A percentile compares a stretch with the other conserved stretches of the same genome.
phyloP scores from a whole-genome alignment of 352 stramenopile species.

The Globisporangium middletonii region DNA sequence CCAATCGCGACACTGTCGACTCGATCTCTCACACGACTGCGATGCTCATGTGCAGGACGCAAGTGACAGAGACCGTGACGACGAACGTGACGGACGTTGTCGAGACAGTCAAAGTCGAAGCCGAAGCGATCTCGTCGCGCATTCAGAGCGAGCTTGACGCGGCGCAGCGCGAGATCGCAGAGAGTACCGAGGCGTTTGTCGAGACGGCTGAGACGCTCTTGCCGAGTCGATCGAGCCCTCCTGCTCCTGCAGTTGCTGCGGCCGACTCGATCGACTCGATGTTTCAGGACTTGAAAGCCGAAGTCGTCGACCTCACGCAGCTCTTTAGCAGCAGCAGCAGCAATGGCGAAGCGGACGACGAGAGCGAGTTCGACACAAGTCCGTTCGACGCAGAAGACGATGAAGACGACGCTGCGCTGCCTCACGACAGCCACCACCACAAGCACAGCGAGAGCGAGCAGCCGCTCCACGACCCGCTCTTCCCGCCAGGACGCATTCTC shows the following conservation, averaged over 20 bases:
- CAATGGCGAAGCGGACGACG: background rate
- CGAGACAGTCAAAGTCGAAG: slow-evolving; percentile 51
- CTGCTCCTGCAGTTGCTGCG: background rate
- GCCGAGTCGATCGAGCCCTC: background rate
- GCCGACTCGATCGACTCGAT: slow-evolving; percentile 11
- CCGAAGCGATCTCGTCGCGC: slow-evolving; percentile 30
- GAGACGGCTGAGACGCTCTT: slow-evolving; percentile 6
- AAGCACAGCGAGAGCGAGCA: slow-evolving; percentile 1
- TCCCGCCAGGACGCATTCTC: slow-evolving; percentile 64
- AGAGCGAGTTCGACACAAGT: background rate
- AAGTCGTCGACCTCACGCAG: slow-evolving; percentile 10
- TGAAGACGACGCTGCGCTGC: background rate
- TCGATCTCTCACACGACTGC: too few relatives aligned
- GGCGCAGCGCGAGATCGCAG: slow-evolving; percentile 24
- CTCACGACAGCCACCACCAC: background rate
- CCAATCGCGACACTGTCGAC: too few relatives aligned
- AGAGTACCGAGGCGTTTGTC: slow-evolving; percentile 17
- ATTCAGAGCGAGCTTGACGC: slow-evolving; percentile 44
- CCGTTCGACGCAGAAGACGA: slow-evolving; percentile 2
- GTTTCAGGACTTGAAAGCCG: slow-evolving; percentile 14
- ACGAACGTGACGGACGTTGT: slow-evolving; percentile 53
- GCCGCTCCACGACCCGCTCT: slow-evolving; percentile 50
- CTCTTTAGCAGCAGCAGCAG: slow-evolving; percentile 3
- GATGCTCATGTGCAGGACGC: slow-evolving; percentile 19
- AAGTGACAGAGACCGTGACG: slow-evolving; percentile 47